Conservation (phyloP, 2,329 filamentous ascomycete genomes). For the Westerdykella ornata region DNA sequence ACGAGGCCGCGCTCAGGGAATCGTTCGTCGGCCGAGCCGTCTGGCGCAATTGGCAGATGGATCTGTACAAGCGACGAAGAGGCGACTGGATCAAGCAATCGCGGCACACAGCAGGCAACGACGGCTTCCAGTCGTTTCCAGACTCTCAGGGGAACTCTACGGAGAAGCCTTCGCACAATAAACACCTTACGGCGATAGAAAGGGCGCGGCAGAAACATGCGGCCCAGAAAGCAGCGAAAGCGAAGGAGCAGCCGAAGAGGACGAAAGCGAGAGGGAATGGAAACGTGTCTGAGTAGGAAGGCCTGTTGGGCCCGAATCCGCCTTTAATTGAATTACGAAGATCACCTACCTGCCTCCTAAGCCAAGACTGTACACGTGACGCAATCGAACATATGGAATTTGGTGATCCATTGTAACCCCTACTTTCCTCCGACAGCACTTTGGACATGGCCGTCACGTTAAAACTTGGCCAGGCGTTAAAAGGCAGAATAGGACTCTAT, state of each 20-base stretch:
- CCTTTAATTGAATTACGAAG: no score
- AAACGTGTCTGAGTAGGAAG: conserved; percentile 16
- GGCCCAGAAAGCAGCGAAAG: conserved; percentile 38
- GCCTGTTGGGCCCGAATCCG: no score
- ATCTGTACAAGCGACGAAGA: conserved; percentile 58
- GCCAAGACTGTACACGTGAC: no score
- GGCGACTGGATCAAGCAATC: conserved; percentile 59
- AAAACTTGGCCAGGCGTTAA: no score
- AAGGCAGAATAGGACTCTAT: no score
- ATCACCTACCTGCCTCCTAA: no score
- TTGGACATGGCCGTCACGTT: no score
- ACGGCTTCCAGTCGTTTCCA: conserved; percentile 46
- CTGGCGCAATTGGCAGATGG: conserved; percentile 70
- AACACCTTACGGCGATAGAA: conserved; percentile 43
- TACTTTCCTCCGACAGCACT: no score
- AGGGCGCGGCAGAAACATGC: conserved; percentile 53
- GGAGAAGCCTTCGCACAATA: conserved; percentile 13
- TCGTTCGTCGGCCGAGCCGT: conserved; percentile 60
- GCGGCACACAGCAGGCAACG: conserved; percentile 47
- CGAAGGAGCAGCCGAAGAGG: conserved; percentile 23
- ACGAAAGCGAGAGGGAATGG: conserved; percentile 17
- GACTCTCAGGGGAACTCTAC: conserved; percentile 33
- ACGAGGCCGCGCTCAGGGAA: conserved; percentile 57
- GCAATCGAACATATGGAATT: no score
- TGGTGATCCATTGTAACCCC: no score